Evolutionary conservation across 305 asterid genomes (phyloP), one percentile per base, ranked within the genome.

Genomic region (Ilex paraguariensis): DNA sequence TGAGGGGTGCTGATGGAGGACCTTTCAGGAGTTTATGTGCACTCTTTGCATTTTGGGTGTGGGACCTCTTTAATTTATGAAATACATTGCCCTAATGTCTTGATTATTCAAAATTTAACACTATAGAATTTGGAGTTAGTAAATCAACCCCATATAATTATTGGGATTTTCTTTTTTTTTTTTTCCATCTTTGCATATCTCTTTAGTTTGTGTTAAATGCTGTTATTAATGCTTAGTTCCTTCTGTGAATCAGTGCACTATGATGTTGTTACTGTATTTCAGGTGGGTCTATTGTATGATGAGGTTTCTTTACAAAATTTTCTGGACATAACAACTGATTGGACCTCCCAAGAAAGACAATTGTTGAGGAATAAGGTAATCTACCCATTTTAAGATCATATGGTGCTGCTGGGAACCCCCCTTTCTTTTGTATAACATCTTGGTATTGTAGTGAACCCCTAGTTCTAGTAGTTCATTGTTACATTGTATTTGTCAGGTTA

Each of bases 1-100:
- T 90, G 98, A 77, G 98, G 60, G 98, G 98, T 63, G 98, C 97
- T 68, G 97, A 92, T 70, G 97, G 97, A 54, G 97, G 98, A 69
- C 96, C 98, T 57, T 92, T 95, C 96, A 85, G 96, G 75, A 78
- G 91, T 75, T 81, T 90, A 44, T 90, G 98, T 36, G 98, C 98
- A 5, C 73, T 92, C 59, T 97, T 97, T 77, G 98, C 98, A 59
- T 85, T 92, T 63, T 92, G 98, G 98, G 98, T 91, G 42, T 36
- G 42, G 6, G 42, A 8, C 42, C 42, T 36, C 42, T 36, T 36
- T 36, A 36, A 36, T 36, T 4, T 36, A 36, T 36, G 6, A 36
- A 4, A 36, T 36, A 8, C 42, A 36, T 2, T 42, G 8, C 12
- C 8, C 48, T 9, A 11, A 11, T 50, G 7, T 50, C 54, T 2